These are phyloP conservation scores for Hypoxylon sp. DNA, from an alignment of 2,329 filamentous ascomycete genomes.

Conservation along the genomic window DNA sequence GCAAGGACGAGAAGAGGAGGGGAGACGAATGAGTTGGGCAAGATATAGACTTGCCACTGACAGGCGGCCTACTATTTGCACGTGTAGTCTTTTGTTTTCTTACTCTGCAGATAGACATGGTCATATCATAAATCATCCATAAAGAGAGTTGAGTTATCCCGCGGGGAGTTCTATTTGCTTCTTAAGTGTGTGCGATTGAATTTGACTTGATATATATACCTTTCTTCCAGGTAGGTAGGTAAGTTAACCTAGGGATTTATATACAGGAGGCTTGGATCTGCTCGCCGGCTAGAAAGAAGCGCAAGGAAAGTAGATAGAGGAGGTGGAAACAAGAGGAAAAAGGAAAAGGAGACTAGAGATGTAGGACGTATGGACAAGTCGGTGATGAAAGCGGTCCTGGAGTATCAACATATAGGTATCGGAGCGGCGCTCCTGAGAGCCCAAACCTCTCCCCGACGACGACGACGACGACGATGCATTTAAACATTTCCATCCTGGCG, in stretches of 20 bases:
- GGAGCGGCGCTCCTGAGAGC: not conserved
- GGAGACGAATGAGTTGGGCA: constrained; percentile 10
- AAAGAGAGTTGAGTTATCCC: constrained; percentile 24
- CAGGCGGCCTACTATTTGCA: not conserved
- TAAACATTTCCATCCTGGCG: not conserved
- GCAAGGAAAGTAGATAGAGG: not conserved
- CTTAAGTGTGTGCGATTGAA: not conserved
- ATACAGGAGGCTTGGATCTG: constrained; percentile 11
- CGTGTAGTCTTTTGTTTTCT: constrained; percentile 2
- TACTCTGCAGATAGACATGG: constrained; percentile 6
- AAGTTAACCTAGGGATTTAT: constrained; percentile 11
- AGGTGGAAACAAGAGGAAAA: not conserved
- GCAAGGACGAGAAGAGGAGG: not conserved
- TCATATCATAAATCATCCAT: constrained; percentile 12
- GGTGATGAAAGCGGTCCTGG: too few relatives aligned
- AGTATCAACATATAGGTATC: constrained; percentile 1
- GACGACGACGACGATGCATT: not conserved
- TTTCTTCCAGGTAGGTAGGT: not conserved
- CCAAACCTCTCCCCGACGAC: not conserved
- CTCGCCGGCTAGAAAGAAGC: too few relatives aligned
- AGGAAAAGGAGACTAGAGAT: constrained; percentile 2
- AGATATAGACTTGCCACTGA: constrained; percentile 6
- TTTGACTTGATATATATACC: not conserved
- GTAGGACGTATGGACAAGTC: not conserved
- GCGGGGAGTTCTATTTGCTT: too few relatives aligned